Percentiles rank a stretch among this genome's conserved stretches.
Conservation (phyloP, 2,329 filamentous ascomycete genomes). For the Fusarium torulosum region DNA sequence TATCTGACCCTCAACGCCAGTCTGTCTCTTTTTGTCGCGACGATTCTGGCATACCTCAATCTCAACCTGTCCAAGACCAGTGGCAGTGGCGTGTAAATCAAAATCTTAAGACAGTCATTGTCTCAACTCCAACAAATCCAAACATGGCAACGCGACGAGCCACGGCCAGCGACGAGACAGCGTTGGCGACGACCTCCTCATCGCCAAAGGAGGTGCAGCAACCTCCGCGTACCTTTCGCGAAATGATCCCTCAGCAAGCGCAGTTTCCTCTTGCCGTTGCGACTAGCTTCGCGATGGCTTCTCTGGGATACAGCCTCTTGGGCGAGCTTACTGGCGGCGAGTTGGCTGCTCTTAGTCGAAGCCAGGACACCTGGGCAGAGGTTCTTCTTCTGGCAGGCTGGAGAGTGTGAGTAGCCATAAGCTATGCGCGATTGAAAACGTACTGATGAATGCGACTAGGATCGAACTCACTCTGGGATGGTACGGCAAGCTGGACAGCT, state of each 20-base stretch:
- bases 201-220: conserved; percentile 19
- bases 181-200: conserved; percentile 30
- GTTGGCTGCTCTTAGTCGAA: conserved; percentile 75
- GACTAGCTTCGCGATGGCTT: conserved; percentile 72
- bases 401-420: conserved; percentile 65
- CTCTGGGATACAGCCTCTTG: conserved; percentile 72
- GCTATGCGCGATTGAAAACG: not conserved
- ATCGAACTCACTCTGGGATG: conserved; percentile 79
- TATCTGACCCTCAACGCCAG: conserved; percentile 1
- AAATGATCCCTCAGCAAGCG: conserved; percentile 56
- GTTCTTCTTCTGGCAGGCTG: conserved; percentile 66
- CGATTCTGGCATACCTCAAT: conserved; percentile 3
- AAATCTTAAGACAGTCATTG: not conserved
- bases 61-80: conserved; percentile 8
- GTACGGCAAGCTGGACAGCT: conserved; percentile 79
- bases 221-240: conserved; percentile 33
- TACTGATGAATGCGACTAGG: conserved; percentile 54
- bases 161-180: conserved; percentile 36
- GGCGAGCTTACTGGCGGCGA: conserved; percentile 72
- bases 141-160: conserved; percentile 46
- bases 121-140: conserved; percentile 7
- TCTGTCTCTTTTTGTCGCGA: conserved; percentile 20
- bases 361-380: conserved; percentile 71
- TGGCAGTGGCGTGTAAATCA: conserved; percentile 19
- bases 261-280: conserved; percentile 66